These are phyloP conservation scores for Dinochytrium kinnereticum DNA, from an alignment of 371 early-diverging fungal genomes.

Conservation along the genomic window DNA sequence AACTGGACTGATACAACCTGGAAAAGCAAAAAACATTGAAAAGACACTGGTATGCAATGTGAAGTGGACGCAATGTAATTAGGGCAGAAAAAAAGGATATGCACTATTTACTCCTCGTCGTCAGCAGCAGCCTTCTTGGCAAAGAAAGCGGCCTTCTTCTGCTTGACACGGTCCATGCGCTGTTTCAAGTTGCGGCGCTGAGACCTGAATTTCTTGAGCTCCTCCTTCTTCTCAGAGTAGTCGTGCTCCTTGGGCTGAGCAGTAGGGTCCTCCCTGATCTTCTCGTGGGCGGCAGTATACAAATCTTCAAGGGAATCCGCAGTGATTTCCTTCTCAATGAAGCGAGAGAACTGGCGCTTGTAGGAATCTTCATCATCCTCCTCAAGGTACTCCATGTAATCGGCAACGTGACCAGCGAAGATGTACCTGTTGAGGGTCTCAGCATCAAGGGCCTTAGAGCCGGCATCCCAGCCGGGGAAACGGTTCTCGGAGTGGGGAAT, in stretches of 20 bases:
- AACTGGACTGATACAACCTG: no score
- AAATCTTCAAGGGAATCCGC: constrained; percentile 95
- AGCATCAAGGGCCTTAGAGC: constrained; percentile 91
- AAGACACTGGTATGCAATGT: no score
- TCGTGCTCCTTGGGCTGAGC: constrained; percentile 75
- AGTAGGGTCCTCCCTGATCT: constrained; percentile 91
- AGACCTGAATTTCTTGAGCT: constrained; percentile 65
- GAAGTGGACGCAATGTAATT: no score
- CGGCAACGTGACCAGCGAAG: constrained; percentile 97
- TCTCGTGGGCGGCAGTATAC: constrained; percentile 93
- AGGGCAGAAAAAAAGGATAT: not conserved
- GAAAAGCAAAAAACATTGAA: no score
- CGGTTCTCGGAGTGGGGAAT: constrained; percentile 98
- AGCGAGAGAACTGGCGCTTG: constrained; percentile 97
- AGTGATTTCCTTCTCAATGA: constrained; percentile 89
- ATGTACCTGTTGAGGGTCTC: constrained; percentile 97
- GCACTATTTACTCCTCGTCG: constrained; percentile 30
- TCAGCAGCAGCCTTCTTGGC: constrained; percentile 37
- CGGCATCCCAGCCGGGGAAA: constrained; percentile 97
- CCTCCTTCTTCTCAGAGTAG: constrained; percentile 62
- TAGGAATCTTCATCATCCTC: constrained; percentile 98
- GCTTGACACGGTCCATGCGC: constrained; percentile 84
- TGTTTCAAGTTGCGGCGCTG: constrained; percentile 86
- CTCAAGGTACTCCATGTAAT: constrained; percentile 97
- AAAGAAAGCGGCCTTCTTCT: constrained; percentile 86